A percentile compares a stretch with the other conserved stretches of the same genome.
Evolutionary conservation across 2,329 filamentous ascomycete species (phyloP).

Genomic region (Ophiostoma himal-ulmi): DNA sequence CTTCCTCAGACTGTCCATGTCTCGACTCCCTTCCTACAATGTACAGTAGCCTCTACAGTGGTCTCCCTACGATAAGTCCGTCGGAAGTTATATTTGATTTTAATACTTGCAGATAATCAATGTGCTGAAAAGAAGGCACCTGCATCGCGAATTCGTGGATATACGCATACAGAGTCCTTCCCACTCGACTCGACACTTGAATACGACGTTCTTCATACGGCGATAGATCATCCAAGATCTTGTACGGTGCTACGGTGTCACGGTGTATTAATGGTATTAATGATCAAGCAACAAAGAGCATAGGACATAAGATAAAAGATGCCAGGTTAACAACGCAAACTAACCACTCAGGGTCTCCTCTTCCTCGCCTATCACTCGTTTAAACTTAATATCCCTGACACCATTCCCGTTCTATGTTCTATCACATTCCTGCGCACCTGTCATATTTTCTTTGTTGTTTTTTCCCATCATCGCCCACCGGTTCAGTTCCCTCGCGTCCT

Average conservation of each 20-base stretch:
- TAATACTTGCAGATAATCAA: not conserved
- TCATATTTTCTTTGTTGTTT: slow-evolving; percentile 13
- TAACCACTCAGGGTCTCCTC: too few relatives aligned
- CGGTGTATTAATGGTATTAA: not conserved
- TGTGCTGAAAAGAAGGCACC: not conserved
- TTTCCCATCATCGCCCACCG: slow-evolving; percentile 12
- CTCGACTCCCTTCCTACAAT: not conserved
- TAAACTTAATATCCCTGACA: not conserved
- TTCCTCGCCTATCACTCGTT: not conserved
- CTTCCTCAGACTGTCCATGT: not conserved
- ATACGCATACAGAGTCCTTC: not conserved
- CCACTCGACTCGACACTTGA: not conserved
- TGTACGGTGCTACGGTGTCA: not conserved
- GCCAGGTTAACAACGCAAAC: not conserved
- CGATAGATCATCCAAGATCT: not conserved
- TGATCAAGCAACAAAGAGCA: not conserved
- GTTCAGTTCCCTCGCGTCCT: not conserved
- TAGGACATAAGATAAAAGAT: not conserved
- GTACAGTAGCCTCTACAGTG: not conserved
- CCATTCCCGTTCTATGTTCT: not conserved
- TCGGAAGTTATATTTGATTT: not conserved
- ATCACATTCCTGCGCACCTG: slow-evolving; percentile 16
- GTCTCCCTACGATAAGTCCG: not conserved
- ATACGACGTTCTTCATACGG: not conserved
- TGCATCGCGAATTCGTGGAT: not conserved